A percentile compares a stretch with the other conserved stretches of the same genome.
These are phyloP conservation scores for Henckelia pumila DNA, from an alignment of 257 asterid species.

Conservation along the genomic window DNA sequence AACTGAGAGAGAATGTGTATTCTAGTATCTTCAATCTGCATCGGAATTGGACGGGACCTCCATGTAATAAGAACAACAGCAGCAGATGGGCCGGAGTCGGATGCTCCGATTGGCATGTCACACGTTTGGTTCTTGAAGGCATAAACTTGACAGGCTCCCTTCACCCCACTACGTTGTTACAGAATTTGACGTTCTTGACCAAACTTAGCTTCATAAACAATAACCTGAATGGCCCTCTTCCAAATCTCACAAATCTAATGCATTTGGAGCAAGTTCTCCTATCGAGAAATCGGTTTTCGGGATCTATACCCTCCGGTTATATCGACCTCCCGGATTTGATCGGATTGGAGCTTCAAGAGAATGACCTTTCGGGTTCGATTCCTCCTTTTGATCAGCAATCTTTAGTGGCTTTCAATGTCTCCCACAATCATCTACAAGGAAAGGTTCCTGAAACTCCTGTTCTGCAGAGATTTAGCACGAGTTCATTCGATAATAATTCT, in stretches of 20 bases:
- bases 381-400: constrained; percentile 1
- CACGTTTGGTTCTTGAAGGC: background rate
- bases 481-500: background rate
- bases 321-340: background rate
- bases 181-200: background rate
- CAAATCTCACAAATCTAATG: background rate
- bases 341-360: background rate
- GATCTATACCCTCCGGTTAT: background rate
- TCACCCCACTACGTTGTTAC: background rate
- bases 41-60: background rate
- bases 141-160: background rate
- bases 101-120: background rate
- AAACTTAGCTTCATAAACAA: background rate
- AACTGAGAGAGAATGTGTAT: background rate
- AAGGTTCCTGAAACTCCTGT: background rate
- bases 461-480: background rate
- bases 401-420: background rate
- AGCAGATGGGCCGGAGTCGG: background rate
- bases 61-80: background rate
- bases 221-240: background rate
- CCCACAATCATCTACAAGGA: background rate
- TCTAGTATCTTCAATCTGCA: background rate
- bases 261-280: background rate
- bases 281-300: background rate
- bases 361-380: background rate